Conservation (phyloP, 192 early-diverging fungal species). For the Gryganskiella cystojenkinii region DNA sequence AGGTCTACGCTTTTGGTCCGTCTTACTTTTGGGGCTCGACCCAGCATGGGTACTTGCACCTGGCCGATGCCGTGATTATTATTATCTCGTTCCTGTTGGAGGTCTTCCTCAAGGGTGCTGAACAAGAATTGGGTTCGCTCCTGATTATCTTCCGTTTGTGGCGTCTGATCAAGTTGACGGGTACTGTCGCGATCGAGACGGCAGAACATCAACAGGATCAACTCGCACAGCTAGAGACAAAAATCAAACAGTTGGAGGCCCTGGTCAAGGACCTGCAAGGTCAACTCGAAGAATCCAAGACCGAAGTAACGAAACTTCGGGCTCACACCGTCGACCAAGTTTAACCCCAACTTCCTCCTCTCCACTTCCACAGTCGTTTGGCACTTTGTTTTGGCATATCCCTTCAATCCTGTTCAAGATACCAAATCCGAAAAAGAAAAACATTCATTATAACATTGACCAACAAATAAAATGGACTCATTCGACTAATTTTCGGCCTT, state of each 20-base stretch:
- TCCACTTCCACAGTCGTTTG: no score
- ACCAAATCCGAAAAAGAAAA: no score
- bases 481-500: no score
- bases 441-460: no score
- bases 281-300: no score
- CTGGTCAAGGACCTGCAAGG: background rate
- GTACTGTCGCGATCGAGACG: slow-evolving; percentile 52
- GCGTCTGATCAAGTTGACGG: slow-evolving; percentile 59
- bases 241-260: background rate
- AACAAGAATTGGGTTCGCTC: slow-evolving; percentile 61
- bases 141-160: slow-evolving; percentile 68
- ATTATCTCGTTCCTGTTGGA: slow-evolving; percentile 62
- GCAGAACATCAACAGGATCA: slow-evolving; percentile 8
- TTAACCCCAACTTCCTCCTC: no score
- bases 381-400: no score
- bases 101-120: slow-evolving; percentile 60
- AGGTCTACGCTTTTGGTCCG: slow-evolving; percentile 59
- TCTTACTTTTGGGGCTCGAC: slow-evolving; percentile 51
- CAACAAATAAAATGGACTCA: no score
- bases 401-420: no score
- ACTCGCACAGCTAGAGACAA: background rate
- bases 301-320: no score
- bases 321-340: no score
- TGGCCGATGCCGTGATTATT: slow-evolving; percentile 61
- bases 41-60: slow-evolving; percentile 56